Conservation (phyloP, 2,329 filamentous ascomycete species). For the Ophiostoma ulmi region DNA sequence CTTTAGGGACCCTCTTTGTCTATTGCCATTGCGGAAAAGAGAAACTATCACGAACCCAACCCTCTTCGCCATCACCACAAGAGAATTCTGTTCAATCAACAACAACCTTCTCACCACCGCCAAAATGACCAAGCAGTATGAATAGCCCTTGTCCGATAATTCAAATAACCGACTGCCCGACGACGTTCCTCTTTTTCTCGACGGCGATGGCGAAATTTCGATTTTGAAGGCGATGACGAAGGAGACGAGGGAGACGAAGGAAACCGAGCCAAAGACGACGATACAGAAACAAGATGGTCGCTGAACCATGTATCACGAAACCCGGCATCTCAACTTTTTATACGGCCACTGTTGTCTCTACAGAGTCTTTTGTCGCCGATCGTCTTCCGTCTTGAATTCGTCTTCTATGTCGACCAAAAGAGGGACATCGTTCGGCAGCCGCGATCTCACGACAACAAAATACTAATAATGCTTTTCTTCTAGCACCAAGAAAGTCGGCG, state of each 20-base stretch:
- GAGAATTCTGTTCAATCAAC: slow-evolving; percentile 23
- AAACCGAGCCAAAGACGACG: slow-evolving; percentile 5
- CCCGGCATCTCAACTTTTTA: neutral
- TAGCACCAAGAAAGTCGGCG: slow-evolving; percentile 93
- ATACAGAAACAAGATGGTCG: neutral
- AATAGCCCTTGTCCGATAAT: neutral
- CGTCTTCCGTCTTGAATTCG: neutral
- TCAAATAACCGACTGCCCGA: neutral
- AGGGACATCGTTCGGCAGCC: neutral
- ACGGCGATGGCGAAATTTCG: slow-evolving; percentile 3
- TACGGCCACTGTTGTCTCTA: neutral
- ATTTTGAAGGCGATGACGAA: neutral
- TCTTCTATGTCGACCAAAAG: neutral
- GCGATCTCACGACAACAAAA: slow-evolving; percentile 12
- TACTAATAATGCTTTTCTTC: slow-evolving; percentile 25
- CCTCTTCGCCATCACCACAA: slow-evolving; percentile 14
- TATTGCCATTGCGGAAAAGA: slow-evolving; percentile 15
- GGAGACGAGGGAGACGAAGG: neutral
- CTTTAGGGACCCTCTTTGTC: slow-evolving; percentile 19
- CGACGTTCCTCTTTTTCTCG: slow-evolving; percentile 13
- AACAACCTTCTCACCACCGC: slow-evolving; percentile 19
- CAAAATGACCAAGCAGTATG: slow-evolving; percentile 75
- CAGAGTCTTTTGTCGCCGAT: neutral
- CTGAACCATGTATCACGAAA: neutral
- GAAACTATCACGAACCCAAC: slow-evolving; percentile 23